phyloP scores from a whole-genome alignment of 176 grass and related monocot genomes.

The Eragrostis nindensis region DNA sequence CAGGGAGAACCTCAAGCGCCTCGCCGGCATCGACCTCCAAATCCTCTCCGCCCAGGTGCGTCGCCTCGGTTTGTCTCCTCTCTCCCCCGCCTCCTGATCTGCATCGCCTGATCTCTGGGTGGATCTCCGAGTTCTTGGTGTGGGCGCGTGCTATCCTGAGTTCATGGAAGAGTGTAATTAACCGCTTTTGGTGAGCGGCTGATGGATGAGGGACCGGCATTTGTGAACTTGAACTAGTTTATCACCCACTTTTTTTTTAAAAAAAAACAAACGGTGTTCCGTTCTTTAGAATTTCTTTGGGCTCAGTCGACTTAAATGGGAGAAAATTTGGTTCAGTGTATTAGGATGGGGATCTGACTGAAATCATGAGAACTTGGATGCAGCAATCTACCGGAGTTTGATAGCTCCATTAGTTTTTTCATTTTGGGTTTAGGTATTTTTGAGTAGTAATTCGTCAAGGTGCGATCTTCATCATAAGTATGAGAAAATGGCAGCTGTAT shows the following conservation, averaged over 20 bases:
- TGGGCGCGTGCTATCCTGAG: not conserved
- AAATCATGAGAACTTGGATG: not conserved
- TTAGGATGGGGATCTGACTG: slow-evolving; percentile 31
- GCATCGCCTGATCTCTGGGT: not conserved
- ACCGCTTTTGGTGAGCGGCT: not conserved
- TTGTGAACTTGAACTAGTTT: not conserved
- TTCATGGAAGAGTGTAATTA: not conserved
- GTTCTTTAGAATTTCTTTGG: no score
- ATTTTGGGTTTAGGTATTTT: not conserved
- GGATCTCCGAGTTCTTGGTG: slow-evolving; percentile 26
- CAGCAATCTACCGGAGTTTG: not conserved
- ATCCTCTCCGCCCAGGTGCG: slow-evolving; percentile 11
- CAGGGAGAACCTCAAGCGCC: slow-evolving; percentile 68
- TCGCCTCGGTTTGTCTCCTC: not conserved
- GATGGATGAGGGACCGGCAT: not conserved
- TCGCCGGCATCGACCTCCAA: not conserved
- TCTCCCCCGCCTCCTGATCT: not conserved
- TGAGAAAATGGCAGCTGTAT: not conserved
- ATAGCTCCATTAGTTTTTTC: not conserved
- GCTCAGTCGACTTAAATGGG: no score
- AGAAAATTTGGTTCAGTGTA: no score
- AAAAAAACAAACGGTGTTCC: no score
- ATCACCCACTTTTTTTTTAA: not conserved
- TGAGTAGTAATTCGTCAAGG: not conserved
- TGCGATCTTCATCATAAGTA: not conserved